phyloP scores from a whole-genome alignment of 306 rosid genomes.

The Leucaena leucocephala region DNA sequence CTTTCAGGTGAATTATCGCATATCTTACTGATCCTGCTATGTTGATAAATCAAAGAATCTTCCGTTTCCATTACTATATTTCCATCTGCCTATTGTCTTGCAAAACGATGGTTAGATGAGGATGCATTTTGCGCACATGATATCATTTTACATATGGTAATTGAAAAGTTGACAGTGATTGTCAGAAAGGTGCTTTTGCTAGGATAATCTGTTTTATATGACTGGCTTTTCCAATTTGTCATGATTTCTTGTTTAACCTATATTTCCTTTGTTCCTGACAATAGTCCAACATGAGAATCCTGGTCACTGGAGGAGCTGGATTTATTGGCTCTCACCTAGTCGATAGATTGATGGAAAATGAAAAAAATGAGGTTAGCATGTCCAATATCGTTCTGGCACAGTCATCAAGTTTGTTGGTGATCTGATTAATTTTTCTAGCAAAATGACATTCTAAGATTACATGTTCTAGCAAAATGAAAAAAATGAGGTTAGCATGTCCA shows the following conservation, averaged over 20 bases:
- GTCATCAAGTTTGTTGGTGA: conserved; percentile 26
- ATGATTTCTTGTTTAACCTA: neutral
- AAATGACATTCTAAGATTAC: neutral
- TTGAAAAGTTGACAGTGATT: neutral
- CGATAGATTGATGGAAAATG: conserved; percentile 87
- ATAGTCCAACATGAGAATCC: conserved; percentile 93
- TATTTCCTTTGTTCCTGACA: conserved; percentile 20
- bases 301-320: conserved; percentile 99
- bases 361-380: conserved; percentile 76
- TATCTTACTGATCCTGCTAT: neutral
- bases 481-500: too few relatives aligned
- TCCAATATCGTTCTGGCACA: neutral
- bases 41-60: neutral
- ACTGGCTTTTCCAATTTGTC: neutral
- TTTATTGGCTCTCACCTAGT: conserved; percentile 96
- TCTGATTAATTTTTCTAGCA: neutral
- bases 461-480: too few relatives aligned
- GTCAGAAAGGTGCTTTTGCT: neutral
- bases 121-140: neutral
- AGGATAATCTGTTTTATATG: neutral
- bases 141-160: neutral
- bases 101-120: neutral
- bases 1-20: conserved; percentile 61
- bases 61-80: neutral
- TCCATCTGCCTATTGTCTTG: neutral